Base-by-base conservation (phyloP, 805 yeast genomes). In the Ogataea nitratoaversa region DNA sequence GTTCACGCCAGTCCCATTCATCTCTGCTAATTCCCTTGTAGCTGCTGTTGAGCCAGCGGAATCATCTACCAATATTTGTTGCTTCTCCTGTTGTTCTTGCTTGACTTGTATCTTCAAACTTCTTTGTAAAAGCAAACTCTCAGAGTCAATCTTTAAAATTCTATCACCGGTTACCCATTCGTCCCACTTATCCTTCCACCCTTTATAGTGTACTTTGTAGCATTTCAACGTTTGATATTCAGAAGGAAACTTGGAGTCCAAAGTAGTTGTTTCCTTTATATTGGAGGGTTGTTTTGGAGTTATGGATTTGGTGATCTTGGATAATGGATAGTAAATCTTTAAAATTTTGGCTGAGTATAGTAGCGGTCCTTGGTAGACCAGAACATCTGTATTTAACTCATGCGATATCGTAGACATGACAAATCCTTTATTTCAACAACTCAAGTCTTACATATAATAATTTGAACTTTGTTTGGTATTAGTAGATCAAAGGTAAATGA, bases 101-200 rank as follows among this genome's bases (percentile, higher is more conserved):
- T 39, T 34, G 65, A 36, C 24, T 24, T 42, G 38, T 38, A 63
- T 64, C 43, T 76, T 75, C 47, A 86, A 62, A 45, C 76, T 80
- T 48, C 79, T 76, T 60, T 82, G 86, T 37, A 78, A 63, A 36
- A 71, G 66, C 38, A 83, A 51, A 53, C 84, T 88, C 48, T 83
- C 95, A 23, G 78, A 82, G 36, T 74, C 84, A 55, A 70, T 71
- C 47, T 78, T 82, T 54, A 86, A 67, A 5, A 91, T 73, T 27
- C 98, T 66, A 30, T 77, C 80, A 7, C 63, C 61, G 1, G 76
- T 73, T 1, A 91, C 91, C 99, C 99, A 91, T 61, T 91, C 99
- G 58, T 91, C 98, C 96, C 96, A 91, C 43, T 89, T 80, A 14
- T 82, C 63, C 55, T 90, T 91, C 99, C 99, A 91, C 3, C 99